A percentile compares a stretch with the other conserved stretches of the same genome.
Conservation (phyloP, 331 rosid species). For the Erythrophleum ivorense region DNA sequence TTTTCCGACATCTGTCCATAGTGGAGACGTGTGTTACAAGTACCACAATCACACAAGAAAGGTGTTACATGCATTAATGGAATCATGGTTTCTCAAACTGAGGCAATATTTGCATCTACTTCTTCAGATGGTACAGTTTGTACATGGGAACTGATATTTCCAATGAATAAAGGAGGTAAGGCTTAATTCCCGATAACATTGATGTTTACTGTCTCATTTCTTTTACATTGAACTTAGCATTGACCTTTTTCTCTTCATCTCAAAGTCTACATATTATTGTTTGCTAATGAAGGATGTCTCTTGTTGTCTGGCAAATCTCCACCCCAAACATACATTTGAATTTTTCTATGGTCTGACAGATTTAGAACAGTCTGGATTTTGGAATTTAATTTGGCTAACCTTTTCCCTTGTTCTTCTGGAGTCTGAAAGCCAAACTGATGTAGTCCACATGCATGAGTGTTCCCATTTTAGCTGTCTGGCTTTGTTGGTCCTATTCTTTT, state of each 20-base stretch:
- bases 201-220: constrained; percentile 7
- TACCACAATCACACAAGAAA: constrained; percentile 81
- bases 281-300: neutral
- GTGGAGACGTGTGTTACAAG: constrained; percentile 83
- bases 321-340: neutral
- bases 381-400: neutral
- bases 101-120: constrained; percentile 80
- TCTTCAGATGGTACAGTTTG: constrained; percentile 76
- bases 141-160: constrained; percentile 76
- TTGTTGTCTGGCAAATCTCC: neutral
- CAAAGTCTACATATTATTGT: neutral
- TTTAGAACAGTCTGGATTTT: neutral
- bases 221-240: neutral
- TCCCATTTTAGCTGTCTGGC: neutral
- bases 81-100: constrained; percentile 73
- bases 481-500: neutral
- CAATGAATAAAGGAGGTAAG: constrained; percentile 62
- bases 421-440: neutral
- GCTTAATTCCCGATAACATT: constrained; percentile 11
- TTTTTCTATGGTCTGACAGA: neutral
- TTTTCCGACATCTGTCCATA: constrained; percentile 38
- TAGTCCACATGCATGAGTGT: neutral
- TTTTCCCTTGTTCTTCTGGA: neutral
- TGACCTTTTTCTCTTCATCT: neutral
- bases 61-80: constrained; percentile 96